Evolutionary conservation across 257 asterid species (phyloP).

Genomic region (Nicotiana paniculata): DNA sequence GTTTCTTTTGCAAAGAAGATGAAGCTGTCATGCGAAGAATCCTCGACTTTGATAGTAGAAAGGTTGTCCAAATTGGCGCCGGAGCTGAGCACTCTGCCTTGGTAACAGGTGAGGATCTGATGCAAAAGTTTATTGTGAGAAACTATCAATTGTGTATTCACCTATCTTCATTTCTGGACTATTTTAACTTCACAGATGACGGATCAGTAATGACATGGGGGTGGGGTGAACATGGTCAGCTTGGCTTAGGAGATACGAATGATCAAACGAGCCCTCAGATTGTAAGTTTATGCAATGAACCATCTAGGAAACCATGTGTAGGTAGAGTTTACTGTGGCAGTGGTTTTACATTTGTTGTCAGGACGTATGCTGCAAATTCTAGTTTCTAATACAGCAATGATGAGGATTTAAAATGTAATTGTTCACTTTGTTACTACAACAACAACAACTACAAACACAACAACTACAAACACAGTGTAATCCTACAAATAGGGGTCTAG

Average conservation of each 20-base stretch:
- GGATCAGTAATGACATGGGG: conserved; percentile 87
- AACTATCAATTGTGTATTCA: not conserved
- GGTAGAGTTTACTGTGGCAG: conserved; percentile 75
- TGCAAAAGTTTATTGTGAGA: not conserved
- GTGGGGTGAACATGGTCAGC: conserved; percentile 99
- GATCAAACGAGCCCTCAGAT: conserved; percentile 51
- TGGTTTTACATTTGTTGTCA: conserved; percentile 64
- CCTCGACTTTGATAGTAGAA: conserved; percentile 23
- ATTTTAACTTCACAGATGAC: conserved; percentile 31
- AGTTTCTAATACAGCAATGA: not conserved
- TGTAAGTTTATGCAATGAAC: conserved; percentile 29
- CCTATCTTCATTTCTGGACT: not conserved
- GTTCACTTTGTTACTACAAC: not conserved
- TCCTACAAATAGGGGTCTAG: too few relatives aligned
- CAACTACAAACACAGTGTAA: too few relatives aligned
- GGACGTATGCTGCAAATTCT: conserved; percentile 21
- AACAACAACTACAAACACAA: too few relatives aligned
- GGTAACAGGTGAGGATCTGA: conserved; percentile 47
- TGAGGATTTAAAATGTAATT: not conserved
- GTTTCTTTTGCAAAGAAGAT: conserved; percentile 9
- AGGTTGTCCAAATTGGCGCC: conserved; percentile 60
- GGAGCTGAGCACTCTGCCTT: conserved; percentile 93
- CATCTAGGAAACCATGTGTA: conserved; percentile 9
- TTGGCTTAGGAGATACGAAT: conserved; percentile 61
- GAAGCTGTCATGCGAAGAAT: conserved; percentile 23